Percentiles rank a stretch among this genome's conserved stretches.
These are phyloP conservation scores for Calvatia gigantea DNA, from an alignment of 768 basidiomycete species.

Conservation along the genomic window DNA sequence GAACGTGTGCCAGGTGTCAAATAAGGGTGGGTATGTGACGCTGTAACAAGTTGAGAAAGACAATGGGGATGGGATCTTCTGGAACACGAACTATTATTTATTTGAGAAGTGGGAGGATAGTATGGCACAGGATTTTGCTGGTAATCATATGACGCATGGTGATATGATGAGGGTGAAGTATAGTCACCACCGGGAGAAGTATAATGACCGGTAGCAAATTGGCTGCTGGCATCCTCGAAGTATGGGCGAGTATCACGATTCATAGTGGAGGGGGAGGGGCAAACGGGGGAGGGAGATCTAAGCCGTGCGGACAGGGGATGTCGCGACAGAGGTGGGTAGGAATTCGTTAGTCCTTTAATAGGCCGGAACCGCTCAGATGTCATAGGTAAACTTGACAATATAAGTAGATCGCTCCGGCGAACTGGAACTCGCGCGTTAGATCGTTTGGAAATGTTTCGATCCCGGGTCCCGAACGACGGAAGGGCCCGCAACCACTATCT, in stretches of 20 bases:
- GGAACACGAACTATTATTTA: constrained; percentile 22
- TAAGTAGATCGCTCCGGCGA: constrained; percentile 13
- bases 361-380: constrained; percentile 39
- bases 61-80: background rate
- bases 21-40: constrained; percentile 24
- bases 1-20: constrained; percentile 32
- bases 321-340: constrained; percentile 24
- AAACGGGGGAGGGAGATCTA: constrained; percentile 16
- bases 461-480: constrained; percentile 41
- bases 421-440: constrained; percentile 31
- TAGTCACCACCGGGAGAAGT: constrained; percentile 27
- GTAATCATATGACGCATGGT: constrained; percentile 22
- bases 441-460: constrained; percentile 35
- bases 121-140: constrained; percentile 33
- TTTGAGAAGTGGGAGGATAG: constrained; percentile 26
- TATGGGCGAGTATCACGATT: constrained; percentile 39
- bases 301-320: constrained; percentile 16
- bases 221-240: constrained; percentile 34
- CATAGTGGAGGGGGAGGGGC: constrained; percentile 26
- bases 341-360: constrained; percentile 39
- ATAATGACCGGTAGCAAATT: constrained; percentile 26
- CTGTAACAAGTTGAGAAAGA: constrained; percentile 8
- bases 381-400: constrained; percentile 37
- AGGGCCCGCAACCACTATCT: constrained; percentile 32
- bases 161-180: constrained; percentile 19